A percentile compares a stretch with the other conserved stretches of the same genome.
These are phyloP conservation scores for Candida yuanshanica DNA, from an alignment of 805 yeast species.

Conservation along the genomic window DNA sequence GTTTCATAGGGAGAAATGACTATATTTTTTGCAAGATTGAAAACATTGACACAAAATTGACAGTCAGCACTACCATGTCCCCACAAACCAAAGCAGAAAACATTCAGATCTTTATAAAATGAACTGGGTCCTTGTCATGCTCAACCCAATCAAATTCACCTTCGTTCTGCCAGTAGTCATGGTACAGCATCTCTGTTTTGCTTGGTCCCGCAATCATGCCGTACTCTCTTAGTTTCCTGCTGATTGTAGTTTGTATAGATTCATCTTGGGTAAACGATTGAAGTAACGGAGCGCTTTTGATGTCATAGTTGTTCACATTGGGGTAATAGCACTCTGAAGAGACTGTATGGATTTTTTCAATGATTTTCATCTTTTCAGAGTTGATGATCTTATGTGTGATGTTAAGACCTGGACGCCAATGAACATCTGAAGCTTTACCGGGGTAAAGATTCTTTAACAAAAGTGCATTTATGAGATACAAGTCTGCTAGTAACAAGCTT, in stretches of 20 bases:
- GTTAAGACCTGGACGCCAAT: not conserved
- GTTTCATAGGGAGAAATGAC: not conserved
- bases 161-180: not conserved
- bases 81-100: no score
- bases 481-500: not conserved
- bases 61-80: no score
- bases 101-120: not conserved
- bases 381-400: not conserved
- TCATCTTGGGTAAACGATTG: not conserved
- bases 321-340: not conserved
- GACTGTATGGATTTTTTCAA: not conserved
- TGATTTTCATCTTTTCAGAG: not conserved
- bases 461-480: not conserved
- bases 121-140: not conserved
- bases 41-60: not conserved
- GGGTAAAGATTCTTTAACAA: not conserved
- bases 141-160: not conserved
- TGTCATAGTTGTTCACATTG: not conserved
- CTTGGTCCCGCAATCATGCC: not conserved
- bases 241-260: not conserved
- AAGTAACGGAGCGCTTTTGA: not conserved
- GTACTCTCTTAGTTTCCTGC: not conserved
- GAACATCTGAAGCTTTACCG: not conserved
- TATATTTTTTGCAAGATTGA: not conserved
- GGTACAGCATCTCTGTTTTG: not conserved